Conservation (phyloP, 148 eudicot species). For the Arctostaphylos glauca region DNA sequence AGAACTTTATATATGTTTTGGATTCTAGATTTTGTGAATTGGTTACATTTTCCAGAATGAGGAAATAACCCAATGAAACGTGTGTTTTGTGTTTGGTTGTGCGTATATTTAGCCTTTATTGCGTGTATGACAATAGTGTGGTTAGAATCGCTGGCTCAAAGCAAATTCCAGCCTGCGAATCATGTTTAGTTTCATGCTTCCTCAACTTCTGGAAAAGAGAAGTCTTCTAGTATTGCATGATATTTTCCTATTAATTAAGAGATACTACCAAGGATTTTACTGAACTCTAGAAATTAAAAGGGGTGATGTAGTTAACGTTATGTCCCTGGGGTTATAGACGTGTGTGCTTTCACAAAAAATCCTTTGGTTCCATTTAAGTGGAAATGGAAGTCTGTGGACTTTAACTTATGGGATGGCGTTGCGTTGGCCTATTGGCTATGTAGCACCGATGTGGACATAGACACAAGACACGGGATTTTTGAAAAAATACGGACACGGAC, state of each 20-base stretch:
- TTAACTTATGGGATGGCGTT: neutral
- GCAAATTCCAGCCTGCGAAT: neutral
- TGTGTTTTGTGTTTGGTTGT: neutral
- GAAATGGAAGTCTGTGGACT: neutral
- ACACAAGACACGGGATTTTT: too few species aligned
- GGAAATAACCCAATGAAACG: neutral
- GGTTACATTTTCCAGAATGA: neutral
- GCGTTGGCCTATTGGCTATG: too few species aligned
- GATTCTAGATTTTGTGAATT: neutral
- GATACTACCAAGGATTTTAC: neutral
- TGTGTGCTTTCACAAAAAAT: neutral
- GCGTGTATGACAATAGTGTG: neutral
- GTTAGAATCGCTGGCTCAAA: neutral
- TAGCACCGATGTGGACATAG: too few species aligned
- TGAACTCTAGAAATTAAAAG: neutral
- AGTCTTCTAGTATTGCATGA: neutral
- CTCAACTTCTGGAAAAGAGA: conserved; percentile 3
- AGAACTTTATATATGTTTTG: neutral
- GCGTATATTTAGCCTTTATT: neutral
- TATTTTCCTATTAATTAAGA: neutral
- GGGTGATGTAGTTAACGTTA: neutral
- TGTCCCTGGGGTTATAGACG: neutral
- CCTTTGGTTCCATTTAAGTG: conserved; percentile 4
- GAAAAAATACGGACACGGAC: too few species aligned
- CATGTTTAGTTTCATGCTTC: neutral